Evolutionary conservation across 345 rosid genomes (phyloP).

Genomic region (Trapa bicornis): DNA sequence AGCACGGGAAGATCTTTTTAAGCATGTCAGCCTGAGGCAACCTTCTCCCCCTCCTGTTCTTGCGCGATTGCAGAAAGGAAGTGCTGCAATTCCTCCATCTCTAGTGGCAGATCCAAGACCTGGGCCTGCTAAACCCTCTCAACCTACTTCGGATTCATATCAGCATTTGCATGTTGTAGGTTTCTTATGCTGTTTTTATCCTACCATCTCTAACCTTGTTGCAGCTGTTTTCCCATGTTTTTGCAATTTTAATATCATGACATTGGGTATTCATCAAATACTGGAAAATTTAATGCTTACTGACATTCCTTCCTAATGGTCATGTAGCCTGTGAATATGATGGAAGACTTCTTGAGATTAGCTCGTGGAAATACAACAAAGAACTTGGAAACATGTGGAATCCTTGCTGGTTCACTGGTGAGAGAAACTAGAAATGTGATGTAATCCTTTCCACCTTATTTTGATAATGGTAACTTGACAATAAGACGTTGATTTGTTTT

Average conservation of each 20-base stretch:
- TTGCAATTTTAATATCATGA: neutral
- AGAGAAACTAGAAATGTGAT: conserved; percentile 14
- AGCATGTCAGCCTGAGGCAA: conserved; percentile 62
- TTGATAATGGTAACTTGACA: neutral
- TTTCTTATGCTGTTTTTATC: conserved; percentile 8
- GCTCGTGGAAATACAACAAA: conserved; percentile 72
- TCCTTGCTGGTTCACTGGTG: conserved; percentile 92
- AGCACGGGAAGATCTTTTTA: conserved; percentile 68
- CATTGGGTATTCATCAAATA: neutral
- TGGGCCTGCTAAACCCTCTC: conserved; percentile 69
- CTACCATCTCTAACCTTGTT: neutral
- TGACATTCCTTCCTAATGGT: neutral
- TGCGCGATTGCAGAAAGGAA: conserved; percentile 56
- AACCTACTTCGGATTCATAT: conserved; percentile 45
- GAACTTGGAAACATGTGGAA: conserved; percentile 88
- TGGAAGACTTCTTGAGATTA: conserved; percentile 76
- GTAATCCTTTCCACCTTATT: neutral
- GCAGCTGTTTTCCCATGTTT: neutral
- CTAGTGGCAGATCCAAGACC: conserved; percentile 99
- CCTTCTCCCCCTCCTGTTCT: conserved; percentile 95
- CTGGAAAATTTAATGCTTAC: conserved; percentile 1
- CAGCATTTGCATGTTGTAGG: conserved; percentile 86
- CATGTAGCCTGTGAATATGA: conserved; percentile 71
- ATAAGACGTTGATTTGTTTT: neutral
- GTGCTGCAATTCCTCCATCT: conserved; percentile 64